A percentile compares a stretch with the other conserved stretches of the same genome.
These are phyloP conservation scores for Russula abietina DNA, from an alignment of 768 basidiomycete genomes.

Conservation along the genomic window DNA sequence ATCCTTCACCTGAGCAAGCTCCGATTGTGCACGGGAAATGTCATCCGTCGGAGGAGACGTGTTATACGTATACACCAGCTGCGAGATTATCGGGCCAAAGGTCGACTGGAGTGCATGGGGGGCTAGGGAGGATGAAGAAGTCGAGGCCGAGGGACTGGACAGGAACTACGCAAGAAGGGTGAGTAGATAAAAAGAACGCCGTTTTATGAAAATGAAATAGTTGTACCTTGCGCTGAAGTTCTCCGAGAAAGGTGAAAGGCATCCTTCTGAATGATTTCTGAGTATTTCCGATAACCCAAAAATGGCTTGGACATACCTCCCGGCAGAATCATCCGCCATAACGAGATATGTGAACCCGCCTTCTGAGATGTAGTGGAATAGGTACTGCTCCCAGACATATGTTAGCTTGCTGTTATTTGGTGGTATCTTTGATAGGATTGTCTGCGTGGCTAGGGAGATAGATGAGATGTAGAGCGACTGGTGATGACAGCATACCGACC, in stretches of 20 bases:
- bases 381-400: slow-evolving; percentile 89
- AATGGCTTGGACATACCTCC: slow-evolving; percentile 51
- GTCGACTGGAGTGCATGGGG: slow-evolving; percentile 64
- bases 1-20: slow-evolving; percentile 86
- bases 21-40: slow-evolving; percentile 81
- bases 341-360: slow-evolving; percentile 83
- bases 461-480: neutral
- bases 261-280: slow-evolving; percentile 50
- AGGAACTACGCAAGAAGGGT: slow-evolving; percentile 42
- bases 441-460: slow-evolving; percentile 60
- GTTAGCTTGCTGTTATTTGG: slow-evolving; percentile 76
- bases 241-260: slow-evolving; percentile 89
- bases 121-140: slow-evolving; percentile 37
- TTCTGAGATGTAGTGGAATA: slow-evolving; percentile 92
- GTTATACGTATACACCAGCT: slow-evolving; percentile 83
- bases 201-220: slow-evolving; percentile 6
- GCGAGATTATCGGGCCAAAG: slow-evolving; percentile 62
- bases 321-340: slow-evolving; percentile 91
- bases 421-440: slow-evolving; percentile 91
- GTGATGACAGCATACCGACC: slow-evolving; percentile 38
- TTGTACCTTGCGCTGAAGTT: slow-evolving; percentile 70
- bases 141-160: slow-evolving; percentile 58
- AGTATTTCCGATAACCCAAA: neutral
- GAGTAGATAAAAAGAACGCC: neutral
- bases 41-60: slow-evolving; percentile 85